Conservation (phyloP, 2,329 filamentous ascomycete genomes). For the Lecanicillium sp. region DNA sequence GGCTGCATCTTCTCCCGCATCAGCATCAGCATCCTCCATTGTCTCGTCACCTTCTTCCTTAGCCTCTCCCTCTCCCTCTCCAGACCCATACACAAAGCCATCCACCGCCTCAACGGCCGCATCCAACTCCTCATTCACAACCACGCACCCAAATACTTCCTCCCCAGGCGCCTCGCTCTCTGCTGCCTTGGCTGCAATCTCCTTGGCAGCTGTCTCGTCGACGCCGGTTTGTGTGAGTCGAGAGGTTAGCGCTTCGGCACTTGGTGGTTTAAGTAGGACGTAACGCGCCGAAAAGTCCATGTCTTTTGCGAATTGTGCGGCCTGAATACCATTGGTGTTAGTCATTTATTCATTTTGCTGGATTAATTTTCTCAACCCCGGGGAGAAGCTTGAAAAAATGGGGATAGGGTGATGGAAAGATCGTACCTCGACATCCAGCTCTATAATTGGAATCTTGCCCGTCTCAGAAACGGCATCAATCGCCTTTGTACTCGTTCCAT, state of each 20-base stretch:
- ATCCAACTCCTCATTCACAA: conserved; percentile 16
- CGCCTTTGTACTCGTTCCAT: conserved; percentile 47
- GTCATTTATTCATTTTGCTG: conserved; percentile 1
- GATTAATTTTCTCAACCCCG: too few relatives aligned
- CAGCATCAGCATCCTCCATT: conserved; percentile 7
- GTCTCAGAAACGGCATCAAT: conserved; percentile 42
- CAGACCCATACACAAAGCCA: conserved; percentile 18
- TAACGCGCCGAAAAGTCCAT: conserved; percentile 47
- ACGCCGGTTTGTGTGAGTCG: conserved; percentile 19
- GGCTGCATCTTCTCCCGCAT: conserved; percentile 7
- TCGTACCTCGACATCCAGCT: conserved; percentile 44
- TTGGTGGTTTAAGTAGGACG: conserved; percentile 41
- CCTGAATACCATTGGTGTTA: conserved; percentile 24
- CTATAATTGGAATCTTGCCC: conserved; percentile 52
- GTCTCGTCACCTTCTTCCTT: conserved; percentile 1
- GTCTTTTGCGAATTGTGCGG: conserved; percentile 48
- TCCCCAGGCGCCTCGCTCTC: background rate
- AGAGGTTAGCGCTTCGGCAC: conserved; percentile 13
- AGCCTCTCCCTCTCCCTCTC: conserved; percentile 1
- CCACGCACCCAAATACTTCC: too few relatives aligned
- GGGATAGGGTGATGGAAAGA: background rate
- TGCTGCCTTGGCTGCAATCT: conserved; percentile 9
- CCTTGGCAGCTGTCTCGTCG: conserved; percentile 15
- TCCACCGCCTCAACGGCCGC: conserved; percentile 15
- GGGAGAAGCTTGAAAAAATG: too few relatives aligned